Evolutionary conservation across 306 rosid genomes (phyloP), one percentile per base, ranked within the genome.

Genomic region (Pyrus pyrifolia): DNA sequence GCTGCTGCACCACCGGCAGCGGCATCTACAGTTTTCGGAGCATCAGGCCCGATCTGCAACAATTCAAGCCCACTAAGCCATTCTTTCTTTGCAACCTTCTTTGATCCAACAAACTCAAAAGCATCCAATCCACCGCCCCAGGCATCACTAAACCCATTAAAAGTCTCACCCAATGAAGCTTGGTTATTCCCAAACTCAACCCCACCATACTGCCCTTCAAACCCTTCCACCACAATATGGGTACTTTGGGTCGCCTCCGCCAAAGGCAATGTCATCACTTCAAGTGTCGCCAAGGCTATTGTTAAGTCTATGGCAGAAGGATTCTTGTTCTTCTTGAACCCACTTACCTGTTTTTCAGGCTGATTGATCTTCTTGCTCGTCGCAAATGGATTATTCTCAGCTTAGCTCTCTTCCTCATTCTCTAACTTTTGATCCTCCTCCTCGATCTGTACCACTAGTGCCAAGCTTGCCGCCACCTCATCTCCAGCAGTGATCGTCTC

Each of bases 71-170:
- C 97, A 78, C 99, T 96, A 58, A 95, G 99, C 29, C 99, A 97
- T 82, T 88, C 85, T 3, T 83, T 66, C 70, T 89, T 92, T 3
- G 73, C 73, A 76, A 83, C 85, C 78, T 89, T 91, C 57, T 85
- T 83, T 1, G 97, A 42, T 17, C 86, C 97, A 31, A 95, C 89
- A 71, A 95, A 95, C 76, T 95, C 97, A 0, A 97, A 95, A 18
- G 91, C 86, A 83, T 95, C 99, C 82, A 92, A 87, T 46, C 99
- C 99, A 70, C 99, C 99, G 64, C 97, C 99, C 93, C 95, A 95
- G 73, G 99, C 96, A 13, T 88, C 97, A 55, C 85, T 91, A 81
- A 95, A 88, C 33, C 96, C 89, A 80, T 95, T 97, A 81, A 95
- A 95, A 78, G 97, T 87, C 80, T 95, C 99, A 19, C 89, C 92